Conservation (phyloP, 2,329 filamentous ascomycete genomes). For the Gyromitra esculenta region DNA sequence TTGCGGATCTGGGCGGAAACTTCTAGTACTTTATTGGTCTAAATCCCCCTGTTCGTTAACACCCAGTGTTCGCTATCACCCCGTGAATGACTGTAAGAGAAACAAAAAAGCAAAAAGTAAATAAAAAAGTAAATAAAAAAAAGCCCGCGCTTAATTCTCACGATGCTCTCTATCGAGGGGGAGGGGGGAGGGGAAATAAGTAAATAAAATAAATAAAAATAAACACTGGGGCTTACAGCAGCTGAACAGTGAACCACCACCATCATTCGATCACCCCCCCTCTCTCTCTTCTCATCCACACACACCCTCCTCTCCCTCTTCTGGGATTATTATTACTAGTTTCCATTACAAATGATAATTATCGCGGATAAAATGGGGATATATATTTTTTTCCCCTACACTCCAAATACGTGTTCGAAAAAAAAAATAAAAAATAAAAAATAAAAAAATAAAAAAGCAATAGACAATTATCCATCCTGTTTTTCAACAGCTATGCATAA, state of each 20-base stretch:
- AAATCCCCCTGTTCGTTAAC: no score
- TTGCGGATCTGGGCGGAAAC: no score
- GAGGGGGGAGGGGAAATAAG: background rate
- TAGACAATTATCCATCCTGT: background rate
- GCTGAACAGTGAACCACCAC: background rate
- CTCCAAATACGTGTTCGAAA: conserved; percentile 1
- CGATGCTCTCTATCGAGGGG: background rate
- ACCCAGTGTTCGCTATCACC: no score
- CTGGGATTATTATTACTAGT: background rate
- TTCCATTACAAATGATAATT: conserved; percentile 5
- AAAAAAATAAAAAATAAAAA: background rate
- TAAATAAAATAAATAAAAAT: no score
- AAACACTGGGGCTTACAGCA: background rate
- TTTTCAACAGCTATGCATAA: no score
- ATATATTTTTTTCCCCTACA: background rate
- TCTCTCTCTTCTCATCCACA: background rate
- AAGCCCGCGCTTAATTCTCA: background rate
- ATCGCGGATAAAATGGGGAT: background rate
- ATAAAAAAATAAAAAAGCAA: background rate
- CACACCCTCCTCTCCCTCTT: no score
- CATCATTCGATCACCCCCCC: background rate
- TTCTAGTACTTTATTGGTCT: no score
- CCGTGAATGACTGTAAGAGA: no score
- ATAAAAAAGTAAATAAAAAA: background rate
- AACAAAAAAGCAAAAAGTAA: background rate